Evolutionary conservation across 805 yeast genomes (phyloP), one percentile per base, ranked within the genome.

Genomic region (Saccharomycopsis sp.): DNA sequence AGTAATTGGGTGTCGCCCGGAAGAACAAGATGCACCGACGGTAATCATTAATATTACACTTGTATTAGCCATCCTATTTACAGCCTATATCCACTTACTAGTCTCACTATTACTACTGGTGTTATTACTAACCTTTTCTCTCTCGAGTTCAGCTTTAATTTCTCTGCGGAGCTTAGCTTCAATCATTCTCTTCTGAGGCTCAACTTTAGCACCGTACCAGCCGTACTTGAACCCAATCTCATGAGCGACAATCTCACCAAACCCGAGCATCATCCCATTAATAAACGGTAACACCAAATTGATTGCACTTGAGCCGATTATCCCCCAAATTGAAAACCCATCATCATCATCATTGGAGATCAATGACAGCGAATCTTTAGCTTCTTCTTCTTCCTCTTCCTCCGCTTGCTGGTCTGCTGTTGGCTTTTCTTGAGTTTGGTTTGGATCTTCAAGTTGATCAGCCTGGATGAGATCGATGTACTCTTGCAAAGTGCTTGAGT

Each of bases 181-280:
- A 6, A 14, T 13, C 44, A 41, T 14, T 33, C 52, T 31, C 9
- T 16, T 21, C 8, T 19, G 32, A 7, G 48, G 49, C 19, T 44
- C 43, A 4, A 50, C 87, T 56, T 71, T 72, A 11, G 88, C 88
- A 4, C 83, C 87, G 19, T 69, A 57, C 85, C 93, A 84, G 37
- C 85, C 79, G 64, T 76, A 81, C 39, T 72, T 70, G 67, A 85
- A 85, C 4, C 96, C 95, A 33, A 90, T 64, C 57, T 90, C 97
- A 59, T 89, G 96, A 6, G 97, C 97, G 47, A 86, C 67, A 17
- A 90, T 79, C 66, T 90, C 97, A 1, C 97, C 97, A 60, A 90
- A 87, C 0, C 97, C 97, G 41, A 90, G 72, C 96, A 89, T 89
- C 63, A 90, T 68, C 6, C 97, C 97, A 56, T 90, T 90, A 54